Conservation (phyloP, 148 eudicot species). For the Hydrangea macrophylla region DNA sequence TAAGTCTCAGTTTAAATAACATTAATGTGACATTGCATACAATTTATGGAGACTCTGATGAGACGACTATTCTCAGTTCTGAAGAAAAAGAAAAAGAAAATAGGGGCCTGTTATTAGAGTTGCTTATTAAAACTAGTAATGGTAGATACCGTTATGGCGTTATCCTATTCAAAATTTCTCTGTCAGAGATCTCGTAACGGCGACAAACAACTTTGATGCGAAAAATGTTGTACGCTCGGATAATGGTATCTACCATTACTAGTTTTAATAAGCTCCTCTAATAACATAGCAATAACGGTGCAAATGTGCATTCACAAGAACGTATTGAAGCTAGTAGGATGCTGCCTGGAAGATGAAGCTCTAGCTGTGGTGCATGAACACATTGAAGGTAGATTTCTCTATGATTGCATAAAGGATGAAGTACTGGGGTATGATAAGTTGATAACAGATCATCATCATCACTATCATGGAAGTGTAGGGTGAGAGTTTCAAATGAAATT, state of each 20-base stretch:
- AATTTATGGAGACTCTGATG: too few species aligned
- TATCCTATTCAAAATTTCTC: too few species aligned
- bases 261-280: neutral
- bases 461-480: slow-evolving; percentile 5
- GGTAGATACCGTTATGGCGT: too few species aligned
- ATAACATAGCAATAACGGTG: neutral
- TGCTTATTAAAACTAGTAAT: too few species aligned
- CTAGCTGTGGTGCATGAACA: neutral
- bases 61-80: too few species aligned
- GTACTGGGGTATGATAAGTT: neutral
- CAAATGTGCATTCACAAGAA: slow-evolving; percentile 5
- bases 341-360: slow-evolving; percentile 3
- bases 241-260: neutral
- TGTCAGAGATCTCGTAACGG: too few species aligned
- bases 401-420: neutral
- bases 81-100: neutral
- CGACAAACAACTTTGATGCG: too few species aligned
- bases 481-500: slow-evolving; percentile 8
- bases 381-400: neutral
- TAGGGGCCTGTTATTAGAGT: neutral
- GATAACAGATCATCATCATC: neutral
- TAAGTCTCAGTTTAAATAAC: too few species aligned
- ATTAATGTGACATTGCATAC: too few species aligned
- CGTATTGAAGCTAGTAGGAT: neutral
- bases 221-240: neutral